Base-by-base conservation (phyloP, 306 rosid species). In the Pterocarpus macrocarpus region DNA sequence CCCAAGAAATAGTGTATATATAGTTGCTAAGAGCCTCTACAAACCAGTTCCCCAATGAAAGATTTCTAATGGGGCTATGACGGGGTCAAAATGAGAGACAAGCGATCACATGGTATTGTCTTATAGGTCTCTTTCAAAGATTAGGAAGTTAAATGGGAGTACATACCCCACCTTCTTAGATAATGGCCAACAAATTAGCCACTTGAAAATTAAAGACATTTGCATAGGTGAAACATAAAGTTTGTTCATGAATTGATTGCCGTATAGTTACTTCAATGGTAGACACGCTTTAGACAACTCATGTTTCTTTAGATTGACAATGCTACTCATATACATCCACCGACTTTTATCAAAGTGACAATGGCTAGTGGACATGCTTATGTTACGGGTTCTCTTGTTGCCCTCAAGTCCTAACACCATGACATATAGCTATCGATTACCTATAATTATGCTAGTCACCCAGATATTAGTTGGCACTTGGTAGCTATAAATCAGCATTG, bases 81-180 rank as follows among this genome's bases (percentile, higher is more conserved):
- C 71, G 47, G 57, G 44, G 22, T 22, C 57, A 10, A 64, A 17
- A 5, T 74, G 34, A 41, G 32, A 63, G 68, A 8, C 58, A 59
- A 65, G 38, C 53, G 61, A 66, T 73, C 80, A 58, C 83, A 83
- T 83, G 87, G 77, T 36, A 12, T 79, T 78, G 86, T 72, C 79
- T 72, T 8, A 28, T 45, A 52, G 7, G 59, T 77, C 53, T 35
- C 32, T 52, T 62, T 55, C 65, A 16, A 15, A 28, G 30, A 56
- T 30, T 33, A 69, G 33, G 33, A 56, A 38, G 78, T 38, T 11
- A 32, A 10, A 49, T 13, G 47, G 17, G 33, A 49, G 5, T 8
- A 41, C 70, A 61, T 44, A 55, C 16, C 35, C 64, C 3, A 49
- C 32, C 41, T 64, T 64, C 8, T 35, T 3, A 41, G 35, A 56